Evolutionary conservation across 257 asterid species (phyloP), one percentile per base, ranked within the genome.

Genomic region (Phtheirospermum japonicum): DNA sequence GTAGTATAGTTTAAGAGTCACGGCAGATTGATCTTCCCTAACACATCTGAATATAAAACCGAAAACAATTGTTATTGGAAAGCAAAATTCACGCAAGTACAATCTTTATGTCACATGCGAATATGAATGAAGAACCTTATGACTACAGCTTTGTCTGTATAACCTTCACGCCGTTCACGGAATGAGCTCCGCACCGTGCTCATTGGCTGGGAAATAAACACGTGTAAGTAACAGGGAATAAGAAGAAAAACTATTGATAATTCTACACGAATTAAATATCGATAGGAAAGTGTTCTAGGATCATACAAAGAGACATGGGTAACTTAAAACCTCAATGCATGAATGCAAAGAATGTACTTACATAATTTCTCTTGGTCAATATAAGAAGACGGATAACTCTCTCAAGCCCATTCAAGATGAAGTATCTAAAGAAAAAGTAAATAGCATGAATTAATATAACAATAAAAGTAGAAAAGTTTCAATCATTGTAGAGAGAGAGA

Each of bases 371-470:
- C 77, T 93, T 93, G 13, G 90, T 95, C 77, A 93, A 69, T 75
- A 93, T 89, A 37, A 87, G 66, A 78, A 85, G 92, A 55, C 99
- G 89, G 59, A 82, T 63, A 23, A 93, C 95, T 76, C 96, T 83
- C 85, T 93, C 99, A 36, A 87, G 96, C 70, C 99, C 99, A 71
- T 89, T 93, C 81, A 85, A 40, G 76, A 93, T 85, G 81, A 93
- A 93, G 86, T 93, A 93, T 63, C 99, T 93, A 71, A 33, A 60
- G 65, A 30, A 65, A 46, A 71, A n/a, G 48, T 43, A 50, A 49
- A 64, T 18, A 49, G 58, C 51, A 70, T 23, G 18, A 23, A 34
- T 19, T 23, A 16, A 17, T 50, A 39, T 43, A 9, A 17, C 23
- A 63, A 19, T 10, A 32, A 48, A 43, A 18, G 32, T 48, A 1